phyloP scores from a whole-genome alignment of 306 rosid species.

The Vigna hirtella region DNA sequence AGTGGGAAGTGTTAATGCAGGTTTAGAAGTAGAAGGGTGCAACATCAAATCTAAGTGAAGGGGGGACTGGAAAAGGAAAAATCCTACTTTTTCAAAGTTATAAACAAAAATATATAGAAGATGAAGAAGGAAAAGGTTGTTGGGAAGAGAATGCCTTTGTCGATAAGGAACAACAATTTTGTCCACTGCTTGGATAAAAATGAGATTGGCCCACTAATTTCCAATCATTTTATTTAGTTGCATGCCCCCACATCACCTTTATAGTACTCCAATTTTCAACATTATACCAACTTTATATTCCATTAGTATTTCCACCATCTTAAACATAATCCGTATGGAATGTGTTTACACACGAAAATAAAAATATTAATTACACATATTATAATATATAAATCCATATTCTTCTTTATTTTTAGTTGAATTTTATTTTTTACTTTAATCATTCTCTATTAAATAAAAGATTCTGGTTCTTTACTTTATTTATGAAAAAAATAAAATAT shows the following conservation, averaged over 20 bases:
- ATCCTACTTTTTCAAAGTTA: conserved; percentile 29
- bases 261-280: conserved; percentile 30
- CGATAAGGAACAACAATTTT: conserved; percentile 69
- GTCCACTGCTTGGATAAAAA: conserved; percentile 40
- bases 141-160: conserved; percentile 68
- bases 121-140: conserved; percentile 39
- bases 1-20: conserved; percentile 28
- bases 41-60: conserved; percentile 37
- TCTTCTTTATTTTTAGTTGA: too few relatives aligned
- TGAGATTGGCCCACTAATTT: conserved; percentile 39
- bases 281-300: conserved; percentile 25
- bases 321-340: too few relatives aligned
- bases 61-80: neutral
- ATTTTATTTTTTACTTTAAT: too few relatives aligned
- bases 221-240: conserved; percentile 44
- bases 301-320: neutral
- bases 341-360: too few relatives aligned
- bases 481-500: too few relatives aligned
- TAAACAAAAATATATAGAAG: conserved; percentile 26
- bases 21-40: conserved; percentile 32
- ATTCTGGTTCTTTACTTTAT: too few relatives aligned
- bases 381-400: too few relatives aligned
- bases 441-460: too few relatives aligned
- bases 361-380: too few relatives aligned
- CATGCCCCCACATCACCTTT: conserved; percentile 51